Percentiles rank a stretch among this genome's conserved stretches.
phyloP scores from a whole-genome alignment of 179 eudicot species.

The Nepenthes alata region DNA sequence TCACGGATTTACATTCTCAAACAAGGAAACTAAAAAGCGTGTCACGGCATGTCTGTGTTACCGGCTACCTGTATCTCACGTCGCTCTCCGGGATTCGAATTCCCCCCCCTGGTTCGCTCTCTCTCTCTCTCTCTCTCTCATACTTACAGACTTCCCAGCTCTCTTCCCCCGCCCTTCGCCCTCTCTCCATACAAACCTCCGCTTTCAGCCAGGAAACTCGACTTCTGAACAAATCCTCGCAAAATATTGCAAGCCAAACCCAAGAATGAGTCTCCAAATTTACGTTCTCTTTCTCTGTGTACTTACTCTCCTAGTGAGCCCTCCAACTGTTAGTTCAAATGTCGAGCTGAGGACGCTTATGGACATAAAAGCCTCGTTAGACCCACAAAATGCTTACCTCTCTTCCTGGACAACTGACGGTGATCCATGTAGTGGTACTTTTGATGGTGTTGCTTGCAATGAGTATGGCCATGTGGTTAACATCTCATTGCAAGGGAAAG shows the following conservation, averaged over 20 bases:
- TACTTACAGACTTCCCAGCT: not conserved
- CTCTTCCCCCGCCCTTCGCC: not conserved
- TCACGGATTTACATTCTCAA: no score
- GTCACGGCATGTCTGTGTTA: not conserved
- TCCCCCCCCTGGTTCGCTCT: not conserved
- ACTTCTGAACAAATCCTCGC: not conserved
- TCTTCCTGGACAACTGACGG: slow-evolving; percentile 50
- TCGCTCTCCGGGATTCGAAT: slow-evolving; percentile 2
- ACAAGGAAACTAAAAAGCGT: no score
- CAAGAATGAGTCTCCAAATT: not conserved
- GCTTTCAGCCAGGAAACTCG: slow-evolving; percentile 5
- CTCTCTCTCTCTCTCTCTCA: not conserved
- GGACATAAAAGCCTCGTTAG: slow-evolving; percentile 46
- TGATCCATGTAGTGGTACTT: slow-evolving; percentile 42
- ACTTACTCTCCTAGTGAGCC: slow-evolving; percentile 6
- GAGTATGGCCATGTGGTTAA: slow-evolving; percentile 55
- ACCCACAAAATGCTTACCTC: slow-evolving; percentile 47
- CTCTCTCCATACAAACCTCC: not conserved
- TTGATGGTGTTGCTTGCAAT: slow-evolving; percentile 67
- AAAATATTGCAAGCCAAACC: no score
- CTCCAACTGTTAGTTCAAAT: slow-evolving; percentile 23
- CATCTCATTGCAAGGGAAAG: slow-evolving; percentile 76
- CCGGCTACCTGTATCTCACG: slow-evolving; percentile 10
- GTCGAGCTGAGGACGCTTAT: slow-evolving; percentile 35
- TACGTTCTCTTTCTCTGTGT: slow-evolving; percentile 9